A percentile compares a stretch with the other conserved stretches of the same genome.
These are phyloP conservation scores for Pogostemon cablin DNA, from an alignment of 257 asterid genomes.

Conservation along the genomic window DNA sequence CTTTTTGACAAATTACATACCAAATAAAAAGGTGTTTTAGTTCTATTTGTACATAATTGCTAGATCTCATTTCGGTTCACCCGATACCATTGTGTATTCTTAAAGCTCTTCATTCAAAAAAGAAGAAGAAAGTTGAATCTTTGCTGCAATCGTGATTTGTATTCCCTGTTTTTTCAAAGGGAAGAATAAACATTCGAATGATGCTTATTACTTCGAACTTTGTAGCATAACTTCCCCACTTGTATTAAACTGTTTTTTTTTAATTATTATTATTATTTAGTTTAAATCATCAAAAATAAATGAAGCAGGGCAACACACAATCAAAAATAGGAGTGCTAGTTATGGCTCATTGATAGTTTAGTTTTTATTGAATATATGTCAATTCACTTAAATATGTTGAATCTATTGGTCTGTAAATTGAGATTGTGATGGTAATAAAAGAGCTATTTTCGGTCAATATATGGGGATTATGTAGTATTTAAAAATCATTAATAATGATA, in stretches of 20 bases:
- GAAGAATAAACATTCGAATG: conserved; percentile 32
- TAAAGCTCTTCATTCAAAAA: background rate
- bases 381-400: too few relatives aligned
- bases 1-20: conserved; percentile 9
- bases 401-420: too few relatives aligned
- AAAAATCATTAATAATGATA: too few relatives aligned
- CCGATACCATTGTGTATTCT: background rate
- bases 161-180: conserved; percentile 55
- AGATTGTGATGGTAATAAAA: too few relatives aligned
- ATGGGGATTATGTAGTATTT: too few relatives aligned
- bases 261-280: background rate
- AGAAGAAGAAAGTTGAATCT: background rate
- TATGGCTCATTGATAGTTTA: too few relatives aligned
- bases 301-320: too few relatives aligned
- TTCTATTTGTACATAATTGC: conserved; percentile 50
- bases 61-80: conserved; percentile 25
- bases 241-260: background rate
- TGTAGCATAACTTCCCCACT: conserved; percentile 1
- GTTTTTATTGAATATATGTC: too few relatives aligned
- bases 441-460: too few relatives aligned
- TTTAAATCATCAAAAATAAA: too few relatives aligned
- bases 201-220: conserved; percentile 3
- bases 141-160: conserved; percentile 21
- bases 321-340: too few relatives aligned
- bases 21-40: background rate